A percentile compares a stretch with the other conserved stretches of the same genome.
phyloP scores from a whole-genome alignment of 2,329 filamentous ascomycete species.

The Emericellopsis atlantica region DNA sequence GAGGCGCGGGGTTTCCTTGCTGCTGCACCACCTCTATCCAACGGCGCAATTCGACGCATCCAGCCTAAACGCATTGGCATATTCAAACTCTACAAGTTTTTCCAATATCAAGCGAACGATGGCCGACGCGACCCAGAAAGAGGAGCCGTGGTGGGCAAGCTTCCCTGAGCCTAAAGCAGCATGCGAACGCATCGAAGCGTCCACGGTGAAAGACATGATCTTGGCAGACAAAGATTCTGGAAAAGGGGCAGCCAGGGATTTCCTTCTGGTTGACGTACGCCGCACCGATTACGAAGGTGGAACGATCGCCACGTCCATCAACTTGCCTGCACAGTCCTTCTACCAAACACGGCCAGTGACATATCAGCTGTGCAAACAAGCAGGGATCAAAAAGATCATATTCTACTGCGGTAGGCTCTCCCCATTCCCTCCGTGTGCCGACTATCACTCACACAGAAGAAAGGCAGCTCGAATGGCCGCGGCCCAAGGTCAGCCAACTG shows the following conservation, averaged over 20 bases:
- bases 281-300: slow-evolving; percentile 34
- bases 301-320: slow-evolving; percentile 39
- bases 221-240: slow-evolving; percentile 16
- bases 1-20: too few species aligned
- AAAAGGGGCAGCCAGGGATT: slow-evolving; percentile 14
- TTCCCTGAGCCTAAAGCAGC: slow-evolving; percentile 29
- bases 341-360: slow-evolving; percentile 26
- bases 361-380: slow-evolving; percentile 27
- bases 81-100: too few species aligned
- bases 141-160: slow-evolving; percentile 22
- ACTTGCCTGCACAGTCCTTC: slow-evolving; percentile 34
- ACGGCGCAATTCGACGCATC: too few species aligned
- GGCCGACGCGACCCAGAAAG: background rate
- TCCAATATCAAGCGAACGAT: too few species aligned
- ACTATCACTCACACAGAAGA: background rate
- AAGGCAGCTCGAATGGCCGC: slow-evolving; percentile 41
- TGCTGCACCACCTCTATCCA: too few species aligned
- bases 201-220: slow-evolving; percentile 26
- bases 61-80: too few species aligned
- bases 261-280: slow-evolving; percentile 31
- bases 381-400: slow-evolving; percentile 25
- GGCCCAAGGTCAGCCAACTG: slow-evolving; percentile 41
- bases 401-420: slow-evolving; percentile 32
- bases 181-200: slow-evolving; percentile 21
- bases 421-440: too few species aligned